Percentiles rank a stretch among this genome's conserved stretches.
Evolutionary conservation across 768 basidiomycete species (phyloP).

Genomic region (Aureoboletus auriporus): DNA sequence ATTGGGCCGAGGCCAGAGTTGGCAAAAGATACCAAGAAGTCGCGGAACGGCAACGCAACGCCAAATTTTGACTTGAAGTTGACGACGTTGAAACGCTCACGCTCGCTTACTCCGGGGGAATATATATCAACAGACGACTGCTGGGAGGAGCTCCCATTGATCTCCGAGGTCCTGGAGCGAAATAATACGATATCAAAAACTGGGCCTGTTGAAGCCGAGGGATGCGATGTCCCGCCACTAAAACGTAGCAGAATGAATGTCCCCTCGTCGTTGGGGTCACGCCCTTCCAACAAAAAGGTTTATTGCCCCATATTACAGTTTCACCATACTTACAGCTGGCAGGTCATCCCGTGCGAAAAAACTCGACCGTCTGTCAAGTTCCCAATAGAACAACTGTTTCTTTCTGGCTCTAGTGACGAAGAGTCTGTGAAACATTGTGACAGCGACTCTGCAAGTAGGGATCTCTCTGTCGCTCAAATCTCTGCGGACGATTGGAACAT

Average conservation of each 20-base stretch:
- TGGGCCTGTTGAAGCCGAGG: conserved; percentile 35
- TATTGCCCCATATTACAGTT: background rate
- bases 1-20: conserved; percentile 43
- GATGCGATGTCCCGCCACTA: conserved; percentile 3
- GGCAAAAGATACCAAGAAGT: conserved; percentile 14
- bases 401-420: conserved; percentile 11
- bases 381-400: conserved; percentile 17
- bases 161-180: conserved; percentile 32
- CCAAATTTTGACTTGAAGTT: conserved; percentile 53
- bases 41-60: conserved; percentile 15
- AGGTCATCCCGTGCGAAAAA: conserved; percentile 1
- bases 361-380: background rate
- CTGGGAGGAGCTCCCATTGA: conserved; percentile 32
- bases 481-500: conserved; percentile 1
- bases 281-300: conserved; percentile 13
- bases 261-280: background rate
- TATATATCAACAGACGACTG: conserved; percentile 27
- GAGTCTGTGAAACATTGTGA: conserved; percentile 1
- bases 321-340: conserved; percentile 8
- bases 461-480: conserved; percentile 1
- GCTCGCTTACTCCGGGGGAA: conserved; percentile 12
- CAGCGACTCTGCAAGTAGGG: background rate
- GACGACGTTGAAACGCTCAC: conserved; percentile 25
- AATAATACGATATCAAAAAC: conserved; percentile 29
- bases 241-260: conserved; percentile 17